Conservation (phyloP, 163 green algal species). For the Coccomyxa subellipsoidea region DNA sequence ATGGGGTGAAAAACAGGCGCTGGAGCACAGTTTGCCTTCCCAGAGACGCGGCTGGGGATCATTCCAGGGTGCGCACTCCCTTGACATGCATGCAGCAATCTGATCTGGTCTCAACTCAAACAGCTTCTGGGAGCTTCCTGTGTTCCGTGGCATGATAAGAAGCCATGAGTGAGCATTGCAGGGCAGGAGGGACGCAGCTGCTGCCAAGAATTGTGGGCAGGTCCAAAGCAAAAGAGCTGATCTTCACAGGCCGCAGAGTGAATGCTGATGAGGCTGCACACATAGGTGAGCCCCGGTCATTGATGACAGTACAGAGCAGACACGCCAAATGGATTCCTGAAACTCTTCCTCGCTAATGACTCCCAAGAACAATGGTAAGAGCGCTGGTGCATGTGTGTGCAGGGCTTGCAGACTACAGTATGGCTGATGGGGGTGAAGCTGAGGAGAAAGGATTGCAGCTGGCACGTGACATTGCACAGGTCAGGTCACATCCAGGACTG, state of each 20-base stretch:
- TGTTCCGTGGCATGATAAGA: no score
- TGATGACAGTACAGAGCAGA: no score
- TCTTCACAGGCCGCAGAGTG: conserved; percentile 77
- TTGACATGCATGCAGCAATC: no score
- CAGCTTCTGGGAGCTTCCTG: no score
- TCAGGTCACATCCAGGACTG: not conserved
- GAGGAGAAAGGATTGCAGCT: conserved; percentile 17
- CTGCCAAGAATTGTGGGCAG: conserved; percentile 76
- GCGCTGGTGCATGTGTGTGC: conserved; percentile 12
- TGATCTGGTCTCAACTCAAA: no score
- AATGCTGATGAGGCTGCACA: conserved; percentile 40
- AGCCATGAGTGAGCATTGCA: no score
- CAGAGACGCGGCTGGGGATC: conserved; percentile 80
- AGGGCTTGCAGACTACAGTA: conserved; percentile 52
- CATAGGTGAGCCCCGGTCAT: not conserved
- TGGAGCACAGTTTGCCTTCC: conserved; percentile 58
- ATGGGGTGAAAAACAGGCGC: no score
- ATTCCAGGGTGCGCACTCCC: conserved; percentile 58
- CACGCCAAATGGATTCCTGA: no score
- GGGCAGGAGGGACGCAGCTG: conserved; percentile 68
- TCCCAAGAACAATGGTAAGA: not conserved
- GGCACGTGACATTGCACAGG: conserved; percentile 28
- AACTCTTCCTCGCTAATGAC: not conserved
- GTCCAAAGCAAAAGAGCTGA: conserved; percentile 81
- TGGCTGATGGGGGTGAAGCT: conserved; percentile 27